A percentile compares a stretch with the other conserved stretches of the same genome.
Evolutionary conservation across 2,329 filamentous ascomycete species (phyloP).

Genomic region (Aphanocladium album): DNA sequence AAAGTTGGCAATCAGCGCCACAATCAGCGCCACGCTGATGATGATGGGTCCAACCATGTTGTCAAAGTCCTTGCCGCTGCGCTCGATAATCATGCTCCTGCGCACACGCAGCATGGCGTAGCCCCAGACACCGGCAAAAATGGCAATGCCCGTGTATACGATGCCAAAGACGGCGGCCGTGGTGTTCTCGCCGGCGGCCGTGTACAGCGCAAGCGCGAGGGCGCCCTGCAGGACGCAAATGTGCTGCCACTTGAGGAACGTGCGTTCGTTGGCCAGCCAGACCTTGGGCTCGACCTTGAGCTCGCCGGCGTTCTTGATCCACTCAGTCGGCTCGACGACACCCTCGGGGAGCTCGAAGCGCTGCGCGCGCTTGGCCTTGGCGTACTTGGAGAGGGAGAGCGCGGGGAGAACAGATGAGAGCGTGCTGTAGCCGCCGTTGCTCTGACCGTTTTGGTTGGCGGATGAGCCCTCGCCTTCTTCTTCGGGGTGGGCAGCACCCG

Average conservation of each 20-base stretch:
- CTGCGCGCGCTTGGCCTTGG: slow-evolving; percentile 48
- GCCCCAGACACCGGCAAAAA: slow-evolving; percentile 83
- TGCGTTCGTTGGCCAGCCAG: slow-evolving; percentile 97
- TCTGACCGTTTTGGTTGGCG: slow-evolving; percentile 32
- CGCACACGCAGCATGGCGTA: slow-evolving; percentile 76
- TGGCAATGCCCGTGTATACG: slow-evolving; percentile 73
- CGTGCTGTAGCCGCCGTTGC: slow-evolving; percentile 44
- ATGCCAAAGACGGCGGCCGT: slow-evolving; percentile 75
- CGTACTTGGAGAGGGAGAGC: slow-evolving; percentile 77
- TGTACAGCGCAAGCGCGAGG: slow-evolving; percentile 79
- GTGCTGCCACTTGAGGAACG: slow-evolving; percentile 98
- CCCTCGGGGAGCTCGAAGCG: slow-evolving; percentile 65
- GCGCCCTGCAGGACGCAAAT: slow-evolving; percentile 83
- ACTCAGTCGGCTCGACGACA: slow-evolving; percentile 75
- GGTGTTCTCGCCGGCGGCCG: slow-evolving; percentile 76
- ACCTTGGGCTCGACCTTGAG: slow-evolving; percentile 95
- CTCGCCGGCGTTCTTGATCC: slow-evolving; percentile 92
- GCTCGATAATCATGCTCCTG: slow-evolving; percentile 70
- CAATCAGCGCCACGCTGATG: slow-evolving; percentile 71
- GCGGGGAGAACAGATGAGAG: slow-evolving; percentile 72
- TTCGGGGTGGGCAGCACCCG: slow-evolving; percentile 24
- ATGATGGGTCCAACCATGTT: slow-evolving; percentile 79
- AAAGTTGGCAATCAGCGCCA: slow-evolving; percentile 83
- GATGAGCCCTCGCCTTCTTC: slow-evolving; percentile 30
- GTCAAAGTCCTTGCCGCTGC: slow-evolving; percentile 91